Base-by-base conservation (phyloP, 139 green algal genomes). In the Cymbomonas tetramitiformis region DNA sequence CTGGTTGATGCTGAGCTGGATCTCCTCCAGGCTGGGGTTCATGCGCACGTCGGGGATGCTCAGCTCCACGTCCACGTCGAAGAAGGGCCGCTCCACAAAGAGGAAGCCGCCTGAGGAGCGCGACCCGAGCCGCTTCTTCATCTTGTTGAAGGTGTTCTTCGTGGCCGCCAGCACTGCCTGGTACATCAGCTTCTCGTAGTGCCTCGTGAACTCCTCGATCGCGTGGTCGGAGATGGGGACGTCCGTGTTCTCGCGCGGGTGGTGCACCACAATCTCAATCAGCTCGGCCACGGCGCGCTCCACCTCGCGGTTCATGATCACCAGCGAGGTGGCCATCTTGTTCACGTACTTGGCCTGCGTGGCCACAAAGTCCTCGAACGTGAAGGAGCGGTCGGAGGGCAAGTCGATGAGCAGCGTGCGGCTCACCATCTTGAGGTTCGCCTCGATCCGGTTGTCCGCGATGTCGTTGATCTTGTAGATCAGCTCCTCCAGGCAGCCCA, bases 31-130 rank as follows among this genome's bases (percentile, higher is more conserved):
- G 1, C 71, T 71, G 5, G 86, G 86, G 62, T 81, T 86, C 52
- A 92, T 77, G 30, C 62, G 66, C 12, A 95, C 80, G 19, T 74
- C 74, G 2, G 86, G 85, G 30, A 94, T 62, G 65, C 79, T 83
- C 32, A 95, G 81, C 76, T 93, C 76, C 18, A 95, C 80, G 51
- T 93, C 82, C 39, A 90, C 84, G 34, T 88, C 74, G 54, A 93
- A 90, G 69, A 94, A 86, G 28, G 84, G 84, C 8, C 70, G 63
- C 63, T 84, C 81, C 55, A 86, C 71, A 69, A 79, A 91, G 28
- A 80, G 75, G 49, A 86, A 80, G 31, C 80, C 80, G 15, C 62
- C 72, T 19, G 48, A 62, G 8, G 58, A 61, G 48, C 77, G 56
- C 44, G 44, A 53, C 4, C 65, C 81, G 30, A 94, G 68, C 2